Evolutionary conservation across 2,329 filamentous ascomycete genomes (phyloP), one percentile per base, ranked within the genome.

Genomic region (Aspergillus transmontanensis): DNA sequence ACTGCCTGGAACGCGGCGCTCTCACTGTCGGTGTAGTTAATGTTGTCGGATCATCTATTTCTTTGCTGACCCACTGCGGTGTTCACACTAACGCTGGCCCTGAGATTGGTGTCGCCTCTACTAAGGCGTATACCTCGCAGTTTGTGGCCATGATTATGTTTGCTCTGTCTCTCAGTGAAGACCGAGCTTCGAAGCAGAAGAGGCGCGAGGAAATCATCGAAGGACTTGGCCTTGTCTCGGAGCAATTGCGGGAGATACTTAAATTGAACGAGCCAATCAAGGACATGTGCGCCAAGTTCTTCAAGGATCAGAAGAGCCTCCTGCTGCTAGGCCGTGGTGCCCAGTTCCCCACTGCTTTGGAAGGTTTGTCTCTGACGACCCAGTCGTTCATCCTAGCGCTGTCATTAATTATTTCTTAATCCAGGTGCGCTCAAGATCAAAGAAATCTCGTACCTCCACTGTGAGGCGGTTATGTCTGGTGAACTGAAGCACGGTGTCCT

Each of bases 101-200:
- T 60, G 95, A 99, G 81, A 98, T 99, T 68, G 95, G 95, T 89
- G 95, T 99, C 69, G 95, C 95, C 64, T 98, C 94, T 54, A 99
- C 95, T 80, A 99, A 99, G 86, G 95, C 95, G 43, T 99, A 99
- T 84, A 99, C 95, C 16, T 98, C 95, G 54, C 95, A 99, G 80
- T 99, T 98, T 80, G 93, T 99, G 76, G 96, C 95, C 79, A 97
- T 99, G 93, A 91, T 98, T 82, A 99, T 99, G 95, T 98, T 99
- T 75, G 95, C 95, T 7, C 85, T 99, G 68, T 97, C 94, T 34
- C 87, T 99, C 63, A 95, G 92, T 75, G 95, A 99, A 83, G 95
- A 99, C 81, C 92, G 95, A 72, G 92, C 94, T 50, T 97, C 93
- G 71, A 99, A 99, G 88, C 87, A 90, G 74, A 88, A 91, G 83